Base-by-base conservation (phyloP, 306 rosid species). In the Macrotyloma uniflorum region DNA sequence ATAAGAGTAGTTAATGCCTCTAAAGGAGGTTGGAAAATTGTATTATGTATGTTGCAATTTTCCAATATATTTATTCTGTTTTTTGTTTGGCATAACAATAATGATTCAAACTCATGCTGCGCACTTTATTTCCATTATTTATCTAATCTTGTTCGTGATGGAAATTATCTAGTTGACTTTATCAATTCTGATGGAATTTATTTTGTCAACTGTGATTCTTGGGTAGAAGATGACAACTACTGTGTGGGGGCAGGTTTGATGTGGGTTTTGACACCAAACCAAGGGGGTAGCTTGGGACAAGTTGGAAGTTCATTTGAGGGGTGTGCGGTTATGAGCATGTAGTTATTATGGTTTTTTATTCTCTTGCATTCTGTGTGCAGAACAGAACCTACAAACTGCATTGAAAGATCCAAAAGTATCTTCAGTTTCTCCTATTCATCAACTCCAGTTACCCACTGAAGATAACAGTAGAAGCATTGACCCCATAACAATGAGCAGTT, bases 401-500 rank as follows among this genome's bases (percentile, higher is more conserved):
- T 9, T 35, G 7, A 8, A 47, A 49, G 66, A 35, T 72, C 36
- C 45, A 77, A 51, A 2, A 32, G 11, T 65, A 13, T 53, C 45
- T 40, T 53, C 58, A 51, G n/a, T 36, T 51, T 30, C 33, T 45
- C 22, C 12, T 54, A 42, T 67, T 38, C 58, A 40, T 18, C 55
- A 43, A 55, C 14, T 54, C 53, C 30, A 42, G 47, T 55, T 54
- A 40, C 47, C 55, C 7, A 11, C 30, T 67, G 62, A 58, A 69
- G 55, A 58, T 58, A 40, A 45, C 63, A 58, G 42, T 32, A 59
- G 20, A 14, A 78, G 77, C 77, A 38, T 49, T 51, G 35, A 24
- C 9, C 9, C 40, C 23, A 82, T 49, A 81, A 49, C 67, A 79
- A 89, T 92, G 96, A 91, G 84, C 83, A 88, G 68, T 83, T 57